These are phyloP conservation scores for Chrysoporthe deuterocubensis DNA, from an alignment of 2,329 filamentous ascomycete genomes.

Conservation along the genomic window DNA sequence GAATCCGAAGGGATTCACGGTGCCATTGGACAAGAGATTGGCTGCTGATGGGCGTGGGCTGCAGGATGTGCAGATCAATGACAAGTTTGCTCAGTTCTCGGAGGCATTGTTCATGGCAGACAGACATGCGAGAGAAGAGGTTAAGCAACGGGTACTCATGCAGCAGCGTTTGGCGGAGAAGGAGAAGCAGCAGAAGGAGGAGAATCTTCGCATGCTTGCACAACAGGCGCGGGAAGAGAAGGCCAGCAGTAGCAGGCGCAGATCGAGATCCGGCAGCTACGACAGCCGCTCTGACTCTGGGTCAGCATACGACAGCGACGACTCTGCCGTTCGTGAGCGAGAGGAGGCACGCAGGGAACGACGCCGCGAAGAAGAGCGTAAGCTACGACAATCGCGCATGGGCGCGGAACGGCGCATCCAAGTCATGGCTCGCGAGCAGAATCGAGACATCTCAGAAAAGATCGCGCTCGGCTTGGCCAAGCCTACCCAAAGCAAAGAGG, in stretches of 20 bases:
- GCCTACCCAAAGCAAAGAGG: conserved; percentile 86
- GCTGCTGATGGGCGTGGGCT: conserved; percentile 90
- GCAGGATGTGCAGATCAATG: conserved; percentile 94
- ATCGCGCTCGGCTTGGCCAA: conserved; percentile 93
- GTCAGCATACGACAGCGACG: conserved; percentile 57
- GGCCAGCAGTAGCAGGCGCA: conserved; percentile 46
- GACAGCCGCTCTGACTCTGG: conserved; percentile 53
- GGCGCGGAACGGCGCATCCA: conserved; percentile 89
- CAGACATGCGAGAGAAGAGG: conserved; percentile 91
- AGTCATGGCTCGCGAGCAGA: conserved; percentile 91
- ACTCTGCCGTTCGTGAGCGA: conserved; percentile 73
- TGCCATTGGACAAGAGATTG: conserved; percentile 91
- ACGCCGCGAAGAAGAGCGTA: conserved; percentile 81
- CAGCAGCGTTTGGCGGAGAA: conserved; percentile 96
- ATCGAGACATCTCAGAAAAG: conserved; percentile 96
- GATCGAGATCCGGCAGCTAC: conserved; percentile 55
- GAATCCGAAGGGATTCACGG: conserved; percentile 97
- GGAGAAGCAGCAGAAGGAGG: conserved; percentile 93
- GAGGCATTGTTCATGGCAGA: conserved; percentile 95
- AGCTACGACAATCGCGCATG: conserved; percentile 93
- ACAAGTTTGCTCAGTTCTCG: conserved; percentile 96
- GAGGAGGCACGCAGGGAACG: conserved; percentile 78
- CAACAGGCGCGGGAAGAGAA: conserved; percentile 90
- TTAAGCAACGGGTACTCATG: conserved; percentile 90
- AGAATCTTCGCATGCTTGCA: conserved; percentile 83